Percentiles rank a stretch among this genome's conserved stretches.
Evolutionary conservation across 768 basidiomycete genomes (phyloP).

Genomic region (Lentinula edodes): DNA sequence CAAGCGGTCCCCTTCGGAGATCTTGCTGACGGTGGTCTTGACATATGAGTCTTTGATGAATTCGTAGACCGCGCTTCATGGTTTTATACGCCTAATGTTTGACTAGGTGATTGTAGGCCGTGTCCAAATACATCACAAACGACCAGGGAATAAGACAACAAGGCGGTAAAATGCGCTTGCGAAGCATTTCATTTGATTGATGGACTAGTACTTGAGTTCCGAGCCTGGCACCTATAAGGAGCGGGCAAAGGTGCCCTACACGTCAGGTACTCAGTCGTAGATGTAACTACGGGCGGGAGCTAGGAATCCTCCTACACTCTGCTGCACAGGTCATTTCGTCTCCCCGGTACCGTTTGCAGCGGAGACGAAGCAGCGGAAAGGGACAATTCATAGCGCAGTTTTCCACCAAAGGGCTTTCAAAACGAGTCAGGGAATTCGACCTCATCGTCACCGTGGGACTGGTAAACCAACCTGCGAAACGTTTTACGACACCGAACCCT

Average conservation of each 20-base stretch:
- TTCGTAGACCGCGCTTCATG: background rate
- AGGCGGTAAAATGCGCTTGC: background rate
- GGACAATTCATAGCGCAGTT: no score
- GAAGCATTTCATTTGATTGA: background rate
- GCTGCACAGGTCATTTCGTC: background rate
- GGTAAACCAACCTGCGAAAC: background rate
- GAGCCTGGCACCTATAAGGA: background rate
- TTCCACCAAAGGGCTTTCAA: background rate
- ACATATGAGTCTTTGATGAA: background rate
- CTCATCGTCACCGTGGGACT: background rate
- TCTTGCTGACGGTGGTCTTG: background rate
- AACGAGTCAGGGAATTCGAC: background rate
- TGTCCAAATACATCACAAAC: background rate
- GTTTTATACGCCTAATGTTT: background rate
- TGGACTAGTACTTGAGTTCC: background rate
- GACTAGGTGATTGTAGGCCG: slow-evolving; percentile 1
- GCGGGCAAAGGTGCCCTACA: slow-evolving; percentile 5
- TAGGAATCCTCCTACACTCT: background rate
- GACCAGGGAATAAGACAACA: background rate
- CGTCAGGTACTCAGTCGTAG: background rate
- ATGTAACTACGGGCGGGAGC: background rate
- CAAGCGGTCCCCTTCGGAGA: slow-evolving; percentile 11
- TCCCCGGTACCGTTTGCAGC: background rate
- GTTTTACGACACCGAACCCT: background rate
- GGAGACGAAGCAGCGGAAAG: background rate